Evolutionary conservation across 306 rosid species (phyloP), one percentile per base, ranked within the genome.

Genomic region (Vigna radiata): DNA sequence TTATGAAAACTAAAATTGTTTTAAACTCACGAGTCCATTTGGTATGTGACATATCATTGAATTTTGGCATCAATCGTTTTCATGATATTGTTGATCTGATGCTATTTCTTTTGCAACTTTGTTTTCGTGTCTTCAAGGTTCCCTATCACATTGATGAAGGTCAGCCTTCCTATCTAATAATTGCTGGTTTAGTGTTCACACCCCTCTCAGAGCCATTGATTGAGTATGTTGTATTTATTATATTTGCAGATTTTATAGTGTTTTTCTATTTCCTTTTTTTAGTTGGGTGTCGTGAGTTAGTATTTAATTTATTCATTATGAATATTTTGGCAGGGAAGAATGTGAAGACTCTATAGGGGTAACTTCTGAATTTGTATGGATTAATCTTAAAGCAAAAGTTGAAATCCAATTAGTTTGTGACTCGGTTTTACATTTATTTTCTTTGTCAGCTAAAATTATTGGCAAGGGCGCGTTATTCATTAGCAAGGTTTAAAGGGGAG

Each of bases 151-250:
- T 87, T 29, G 97, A 92, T 62, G 96, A 89, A 70, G 96, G 93
- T 67, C 97, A 88, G 80, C 98, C 98, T 70, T 92, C 99, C 70
- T 95, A 95, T 86, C 81, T 92, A 65, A 95, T 95, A 73, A 92
- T 79, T 86, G 97, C 97, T 19, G 98, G 97, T 68, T 91, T 95
- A 86, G 99, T 95, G 87, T 95, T 95, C 84, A 95, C 97, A 70
- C 99, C 97, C 52, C 97, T 95, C 63, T 95, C 99, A 4, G 99
- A 92, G 77, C 96, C 97, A 59, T 79, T 92, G 83, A 95, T 95
- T 39, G 99, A 89, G 99, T 95, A 95, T 65, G 97, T 80, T 48
- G 14, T 8, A 37, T 43, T 70, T 77, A 61, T 54, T 55, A 21
- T 69, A 43, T 59, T 73, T 54, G 69, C 71, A 58, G 71, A 60